Evolutionary conservation across 192 early-diverging fungal genomes (phyloP), one percentile per base, ranked within the genome.

Genomic region (Backusella psychrophila): DNA sequence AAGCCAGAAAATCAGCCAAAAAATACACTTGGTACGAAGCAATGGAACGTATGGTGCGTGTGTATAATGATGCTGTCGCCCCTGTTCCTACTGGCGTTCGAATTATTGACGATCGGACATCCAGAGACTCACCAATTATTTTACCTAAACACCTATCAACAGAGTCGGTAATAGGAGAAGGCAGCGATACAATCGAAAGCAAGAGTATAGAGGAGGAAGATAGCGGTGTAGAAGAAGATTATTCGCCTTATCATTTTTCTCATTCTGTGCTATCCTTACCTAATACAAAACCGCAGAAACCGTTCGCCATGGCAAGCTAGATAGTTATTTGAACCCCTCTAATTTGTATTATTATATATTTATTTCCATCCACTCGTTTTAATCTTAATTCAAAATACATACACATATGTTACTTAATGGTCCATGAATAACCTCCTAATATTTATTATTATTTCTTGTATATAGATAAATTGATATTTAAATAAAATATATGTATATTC

Each of bases 201-300:
- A 44, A 66, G 33, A 11, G 56, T 56, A 36, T 21, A 31, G 42
- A 66, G 17, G 42, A 66, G 17, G 66, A 75, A 8, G 81, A 82
- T 66, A 82, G 81, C 29, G 81, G 81, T 52, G 81, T 82, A 11
- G 81, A 78, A 69, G 81, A 82, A 76, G 81, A 78, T 36, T 78
- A 34, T 17, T n/a, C 66, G 0, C 11, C 44, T 49, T 44, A 23
- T 29, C 23, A 63, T 63, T 23, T 29, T 14, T 23, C 23, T 29
- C 56, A 11, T 9, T 29, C 56, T 63, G 26, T 12, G 23, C n/a
- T 29, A 63, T 29, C 56, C 56, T 26, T 26, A 63, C 56, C 11
- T 63, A 63, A 63, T 23, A 14, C 56, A 26, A 29, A 29, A 63
- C 8, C 11, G 29, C 26, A 3, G 3, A 63, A 63, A 63, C 8